These are phyloP conservation scores for Astrothelium subdiscretum DNA, from an alignment of 495 filamentous ascomycete genomes.

Conservation along the genomic window DNA sequence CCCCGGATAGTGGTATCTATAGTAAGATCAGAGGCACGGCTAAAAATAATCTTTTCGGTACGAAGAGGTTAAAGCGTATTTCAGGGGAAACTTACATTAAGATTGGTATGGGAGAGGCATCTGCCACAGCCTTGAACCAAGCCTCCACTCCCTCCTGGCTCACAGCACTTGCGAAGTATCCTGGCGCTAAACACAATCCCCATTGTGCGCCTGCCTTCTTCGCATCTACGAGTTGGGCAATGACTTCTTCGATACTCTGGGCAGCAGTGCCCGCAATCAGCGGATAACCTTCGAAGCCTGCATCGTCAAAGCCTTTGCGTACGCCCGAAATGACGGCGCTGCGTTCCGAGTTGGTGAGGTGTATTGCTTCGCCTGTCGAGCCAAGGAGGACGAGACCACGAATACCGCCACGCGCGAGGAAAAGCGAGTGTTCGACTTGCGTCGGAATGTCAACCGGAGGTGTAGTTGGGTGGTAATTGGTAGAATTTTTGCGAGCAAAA, in stretches of 20 bases:
- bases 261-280: constrained; percentile 57
- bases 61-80: not conserved
- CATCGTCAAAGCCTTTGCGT: constrained; percentile 39
- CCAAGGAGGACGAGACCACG: constrained; percentile 55
- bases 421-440: constrained; percentile 47
- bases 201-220: constrained; percentile 50
- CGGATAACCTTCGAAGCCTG: constrained; percentile 49
- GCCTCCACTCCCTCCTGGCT: constrained; percentile 18
- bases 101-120: constrained; percentile 19
- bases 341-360: constrained; percentile 49
- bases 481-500: constrained; percentile 30
- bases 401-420: constrained; percentile 51
- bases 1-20: constrained; percentile 55
- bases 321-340: constrained; percentile 42
- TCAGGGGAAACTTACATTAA: constrained; percentile 14
- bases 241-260: constrained; percentile 50
- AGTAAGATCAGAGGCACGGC: not conserved
- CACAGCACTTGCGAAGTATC: constrained; percentile 20
- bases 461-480: constrained; percentile 25
- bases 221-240: constrained; percentile 45
- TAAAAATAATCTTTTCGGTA: not conserved
- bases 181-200: constrained; percentile 32
- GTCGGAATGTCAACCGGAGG: constrained; percentile 41
- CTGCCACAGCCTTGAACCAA: constrained; percentile 21
- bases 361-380: constrained; percentile 57